A percentile compares a stretch with the other conserved stretches of the same genome.
Conservation (phyloP, 2,329 filamentous ascomycete species). For the Grosmannia serpens region DNA sequence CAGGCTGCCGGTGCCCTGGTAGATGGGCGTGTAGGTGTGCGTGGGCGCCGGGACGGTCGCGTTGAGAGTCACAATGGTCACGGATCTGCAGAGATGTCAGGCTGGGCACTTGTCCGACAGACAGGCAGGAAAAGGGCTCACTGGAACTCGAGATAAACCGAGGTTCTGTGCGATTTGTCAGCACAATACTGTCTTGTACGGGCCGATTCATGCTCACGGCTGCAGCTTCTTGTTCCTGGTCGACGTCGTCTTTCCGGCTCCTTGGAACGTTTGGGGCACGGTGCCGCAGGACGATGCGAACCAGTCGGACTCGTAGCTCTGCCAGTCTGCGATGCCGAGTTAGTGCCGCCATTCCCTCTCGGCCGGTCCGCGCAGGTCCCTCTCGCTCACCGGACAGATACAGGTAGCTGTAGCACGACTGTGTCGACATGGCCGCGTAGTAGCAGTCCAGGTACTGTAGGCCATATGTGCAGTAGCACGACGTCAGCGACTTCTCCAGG, state of each 20-base stretch:
- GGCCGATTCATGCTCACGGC: neutral
- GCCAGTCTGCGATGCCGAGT: slow-evolving; percentile 1
- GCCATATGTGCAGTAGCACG: slow-evolving; percentile 16
- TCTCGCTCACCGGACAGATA: neutral
- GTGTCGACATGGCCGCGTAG: slow-evolving; percentile 7
- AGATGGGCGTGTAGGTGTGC: slow-evolving; percentile 10
- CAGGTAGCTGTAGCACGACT: slow-evolving; percentile 8
- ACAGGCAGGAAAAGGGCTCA: too few relatives aligned
- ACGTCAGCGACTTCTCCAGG: neutral
- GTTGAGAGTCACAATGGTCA: neutral
- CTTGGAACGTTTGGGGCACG: slow-evolving; percentile 7
- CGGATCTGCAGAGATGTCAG: too few relatives aligned
- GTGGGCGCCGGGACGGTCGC: neutral
- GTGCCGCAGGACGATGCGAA: slow-evolving; percentile 12
- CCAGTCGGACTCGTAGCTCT: slow-evolving; percentile 11
- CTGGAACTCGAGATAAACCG: neutral
- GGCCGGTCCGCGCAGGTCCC: neutral
- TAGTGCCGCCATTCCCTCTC: too few relatives aligned
- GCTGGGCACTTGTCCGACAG: too few relatives aligned
- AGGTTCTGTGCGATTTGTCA: neutral
- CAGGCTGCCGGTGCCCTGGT: slow-evolving; percentile 13
- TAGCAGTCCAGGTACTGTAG: slow-evolving; percentile 15
- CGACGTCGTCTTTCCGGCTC: slow-evolving; percentile 4
- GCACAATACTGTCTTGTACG: too few relatives aligned
- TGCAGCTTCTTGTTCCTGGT: neutral